Conservation (phyloP, 108 stramenopile genomes). For the Cyclotella sp. region DNA sequence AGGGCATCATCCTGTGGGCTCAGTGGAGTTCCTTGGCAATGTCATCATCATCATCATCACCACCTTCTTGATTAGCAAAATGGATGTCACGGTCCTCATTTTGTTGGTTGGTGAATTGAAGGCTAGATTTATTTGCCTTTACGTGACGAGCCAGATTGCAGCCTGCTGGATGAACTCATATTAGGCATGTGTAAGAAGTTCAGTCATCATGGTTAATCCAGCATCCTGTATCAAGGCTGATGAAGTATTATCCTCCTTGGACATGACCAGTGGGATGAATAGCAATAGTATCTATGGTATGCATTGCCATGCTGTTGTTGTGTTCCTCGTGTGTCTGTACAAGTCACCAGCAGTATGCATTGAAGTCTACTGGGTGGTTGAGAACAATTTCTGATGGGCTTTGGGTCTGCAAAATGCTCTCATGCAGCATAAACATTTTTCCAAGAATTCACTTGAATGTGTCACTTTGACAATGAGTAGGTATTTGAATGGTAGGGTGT, state of each 20-base stretch:
- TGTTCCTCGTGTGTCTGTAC: no score
- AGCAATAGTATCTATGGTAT: neutral
- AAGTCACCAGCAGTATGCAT: constrained; percentile 3
- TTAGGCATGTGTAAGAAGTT: neutral
- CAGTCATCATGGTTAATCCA: neutral
- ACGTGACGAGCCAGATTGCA: neutral
- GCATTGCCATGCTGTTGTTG: no score
- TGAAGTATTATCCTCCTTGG: neutral
- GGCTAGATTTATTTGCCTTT: neutral
- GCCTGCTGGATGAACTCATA: neutral
- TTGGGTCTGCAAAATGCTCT: constrained; percentile 17
- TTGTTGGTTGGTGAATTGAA: neutral
- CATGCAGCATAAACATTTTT: constrained; percentile 25
- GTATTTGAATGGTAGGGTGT: no score
- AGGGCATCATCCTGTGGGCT: no score
- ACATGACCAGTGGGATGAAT: no score
- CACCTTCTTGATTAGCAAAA: neutral
- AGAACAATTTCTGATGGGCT: constrained; percentile 38
- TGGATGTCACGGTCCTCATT: neutral
- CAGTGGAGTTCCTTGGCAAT: no score
- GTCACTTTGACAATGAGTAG: no score
- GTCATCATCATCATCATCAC: neutral
- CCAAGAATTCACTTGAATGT: no score
- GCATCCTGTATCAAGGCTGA: no score
- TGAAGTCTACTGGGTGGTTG: constrained; percentile 4